Evolutionary conservation across 2,329 filamentous ascomycete species (phyloP).

Genomic region (Diaporthe vexans): DNA sequence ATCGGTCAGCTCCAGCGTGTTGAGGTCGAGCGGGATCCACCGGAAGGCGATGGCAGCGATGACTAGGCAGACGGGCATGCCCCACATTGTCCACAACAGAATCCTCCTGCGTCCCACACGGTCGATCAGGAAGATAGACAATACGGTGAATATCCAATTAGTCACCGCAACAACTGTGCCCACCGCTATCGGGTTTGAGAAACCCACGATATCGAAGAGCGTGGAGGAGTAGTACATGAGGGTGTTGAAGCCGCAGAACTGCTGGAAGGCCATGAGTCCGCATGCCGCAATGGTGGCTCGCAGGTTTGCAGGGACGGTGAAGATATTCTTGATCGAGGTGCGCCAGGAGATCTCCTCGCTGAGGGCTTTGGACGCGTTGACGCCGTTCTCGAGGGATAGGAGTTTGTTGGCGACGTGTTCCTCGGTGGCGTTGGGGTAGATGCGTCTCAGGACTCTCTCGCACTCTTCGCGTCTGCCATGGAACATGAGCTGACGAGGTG

Average conservation of each 20-base stretch:
- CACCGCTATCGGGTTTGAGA: conserved; percentile 62
- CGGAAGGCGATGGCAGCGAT: conserved; percentile 60
- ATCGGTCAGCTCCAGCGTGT: conserved; percentile 54
- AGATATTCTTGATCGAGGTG: conserved; percentile 61
- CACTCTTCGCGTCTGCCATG: conserved; percentile 58
- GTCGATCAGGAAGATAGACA: conserved; percentile 63
- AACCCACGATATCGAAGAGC: conserved; percentile 64
- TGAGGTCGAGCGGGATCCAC: conserved; percentile 60
- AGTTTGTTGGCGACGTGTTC: conserved; percentile 61
- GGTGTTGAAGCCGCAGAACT: conserved; percentile 67
- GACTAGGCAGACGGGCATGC: conserved; percentile 59
- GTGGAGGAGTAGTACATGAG: conserved; percentile 64
- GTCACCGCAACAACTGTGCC: conserved; percentile 59
- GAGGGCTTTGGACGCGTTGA: conserved; percentile 54
- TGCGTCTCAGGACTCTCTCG: conserved; percentile 52
- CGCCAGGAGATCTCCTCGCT: conserved; percentile 57
- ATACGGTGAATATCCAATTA: conserved; percentile 64
- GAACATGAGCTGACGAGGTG: conserved; percentile 61
- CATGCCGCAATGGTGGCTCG: conserved; percentile 62
- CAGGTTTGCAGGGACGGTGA: conserved; percentile 58
- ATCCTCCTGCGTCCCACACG: conserved; percentile 59
- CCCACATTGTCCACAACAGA: conserved; percentile 58
- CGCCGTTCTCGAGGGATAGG: conserved; percentile 54
- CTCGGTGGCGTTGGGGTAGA: conserved; percentile 58
- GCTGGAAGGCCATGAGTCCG: conserved; percentile 65